These are phyloP conservation scores for Coriaria nepalensis DNA, from an alignment of 306 rosid genomes.

Conservation along the genomic window DNA sequence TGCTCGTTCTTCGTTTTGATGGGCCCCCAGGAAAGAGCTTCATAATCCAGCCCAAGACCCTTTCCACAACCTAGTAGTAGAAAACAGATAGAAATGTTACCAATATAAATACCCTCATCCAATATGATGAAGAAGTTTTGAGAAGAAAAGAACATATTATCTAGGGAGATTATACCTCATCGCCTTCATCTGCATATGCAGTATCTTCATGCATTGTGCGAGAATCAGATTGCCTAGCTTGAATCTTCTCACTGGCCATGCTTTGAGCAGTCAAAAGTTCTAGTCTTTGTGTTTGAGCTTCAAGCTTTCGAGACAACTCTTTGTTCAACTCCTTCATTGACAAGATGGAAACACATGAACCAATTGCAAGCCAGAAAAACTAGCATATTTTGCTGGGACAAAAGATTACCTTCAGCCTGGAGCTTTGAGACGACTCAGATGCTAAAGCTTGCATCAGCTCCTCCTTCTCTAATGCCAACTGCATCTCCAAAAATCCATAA, in stretches of 20 bases:
- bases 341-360: conserved; percentile 11
- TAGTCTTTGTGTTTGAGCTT: conserved; percentile 88
- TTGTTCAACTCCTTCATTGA: conserved; percentile 61
- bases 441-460: conserved; percentile 64
- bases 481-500: conserved; percentile 18
- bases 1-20: conserved; percentile 78
- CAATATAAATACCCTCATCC: not conserved
- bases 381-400: conserved; percentile 1
- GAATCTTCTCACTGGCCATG: conserved; percentile 51
- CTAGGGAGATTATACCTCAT: conserved; percentile 47
- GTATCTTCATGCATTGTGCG: conserved; percentile 31
- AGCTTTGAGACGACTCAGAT: conserved; percentile 62
- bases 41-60: conserved; percentile 99
- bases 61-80: conserved; percentile 71
- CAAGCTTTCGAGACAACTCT: conserved; percentile 73
- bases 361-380: not conserved
- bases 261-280: conserved; percentile 88
- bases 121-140: not conserved
- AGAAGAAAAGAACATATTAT: not conserved
- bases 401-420: conserved; percentile 60
- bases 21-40: conserved; percentile 94
- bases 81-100: not conserved
- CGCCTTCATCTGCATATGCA: conserved; percentile 87
- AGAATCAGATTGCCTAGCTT: conserved; percentile 41
- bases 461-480: conserved; percentile 88